Evolutionary conservation across 1,284 basidiomycete species (phyloP).

Genomic region (Leccinum fuscescens): DNA sequence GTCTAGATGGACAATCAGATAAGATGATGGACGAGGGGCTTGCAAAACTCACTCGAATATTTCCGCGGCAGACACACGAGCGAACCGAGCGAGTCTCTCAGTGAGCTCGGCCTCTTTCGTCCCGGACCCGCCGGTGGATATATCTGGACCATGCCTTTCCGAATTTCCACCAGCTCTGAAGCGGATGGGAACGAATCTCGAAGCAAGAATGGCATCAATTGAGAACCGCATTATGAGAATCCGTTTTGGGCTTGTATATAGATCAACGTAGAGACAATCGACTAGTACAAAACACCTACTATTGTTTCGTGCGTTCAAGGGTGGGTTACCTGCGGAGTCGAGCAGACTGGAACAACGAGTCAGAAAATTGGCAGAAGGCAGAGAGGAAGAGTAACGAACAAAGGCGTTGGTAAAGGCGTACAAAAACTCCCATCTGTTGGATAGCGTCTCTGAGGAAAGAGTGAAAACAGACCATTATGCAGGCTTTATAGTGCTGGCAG

Average conservation of each 20-base stretch:
- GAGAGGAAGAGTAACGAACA: constrained; percentile 21
- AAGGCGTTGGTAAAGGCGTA: constrained; percentile 30
- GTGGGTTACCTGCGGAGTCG: constrained; percentile 32
- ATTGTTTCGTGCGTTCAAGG: constrained; percentile 27
- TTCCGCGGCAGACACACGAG: constrained; percentile 22
- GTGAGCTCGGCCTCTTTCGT: constrained; percentile 26
- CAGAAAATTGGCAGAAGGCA: neutral
- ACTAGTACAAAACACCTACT: constrained; percentile 10
- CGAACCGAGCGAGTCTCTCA: constrained; percentile 26
- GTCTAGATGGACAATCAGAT: constrained; percentile 16
- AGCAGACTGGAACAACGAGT: constrained; percentile 24
- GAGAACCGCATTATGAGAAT: constrained; percentile 23
- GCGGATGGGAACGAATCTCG: constrained; percentile 22
- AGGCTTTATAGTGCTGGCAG: constrained; percentile 24
- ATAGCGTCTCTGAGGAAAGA: constrained; percentile 22
- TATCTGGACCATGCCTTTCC: constrained; percentile 33
- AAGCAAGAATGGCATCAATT: constrained; percentile 23
- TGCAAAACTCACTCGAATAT: constrained; percentile 23
- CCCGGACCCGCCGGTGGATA: constrained; percentile 14
- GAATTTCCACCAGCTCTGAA: constrained; percentile 17
- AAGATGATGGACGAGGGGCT: neutral
- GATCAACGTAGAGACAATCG: constrained; percentile 7
- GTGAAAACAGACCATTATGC: neutral
- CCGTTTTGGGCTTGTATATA: constrained; percentile 14
- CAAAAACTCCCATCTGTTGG: constrained; percentile 38